Evolutionary conservation across 192 early-diverging fungal genomes (phyloP), one percentile per base, ranked within the genome.

Genomic region (Linnemannia schmuckeri): DNA sequence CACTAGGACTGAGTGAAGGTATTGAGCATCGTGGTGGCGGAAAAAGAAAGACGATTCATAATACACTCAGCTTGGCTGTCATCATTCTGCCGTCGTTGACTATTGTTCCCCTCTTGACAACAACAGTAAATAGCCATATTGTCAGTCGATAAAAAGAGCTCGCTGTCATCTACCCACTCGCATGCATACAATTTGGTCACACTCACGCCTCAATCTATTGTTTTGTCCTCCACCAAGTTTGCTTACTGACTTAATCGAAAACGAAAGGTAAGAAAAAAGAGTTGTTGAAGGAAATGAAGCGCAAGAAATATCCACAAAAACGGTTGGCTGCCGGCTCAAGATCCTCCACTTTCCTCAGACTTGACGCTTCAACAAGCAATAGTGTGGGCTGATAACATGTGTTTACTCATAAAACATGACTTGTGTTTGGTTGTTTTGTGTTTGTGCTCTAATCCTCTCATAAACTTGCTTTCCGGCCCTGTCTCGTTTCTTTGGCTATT

Each of bases 341-440:
- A 1, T 17, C 37, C 37, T 37, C 3, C 3, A 37, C 37, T 12
- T 70, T 22, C 35, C 35, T 41, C 69, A 35, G 42, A 38, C n/a
- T 49, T 24, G 63, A 46, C 2, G 15, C 44, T 46, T 46, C 44
- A 3, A 13, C 61, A 77, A 77, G 30, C 24, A 63, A 68, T 22
- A 77, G 41, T 61, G 40, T 77, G 61, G 55, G 40, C 15, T 66
- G 41, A 70, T 52, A 78, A 47, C 76, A 78, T 78, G 76, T 78
- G 76, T n/a, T 24, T 57, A 27, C 13, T 27, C 22, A 66, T 30
- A 33, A 66, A 33, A 30, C 61, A 66, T 66, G 61, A 66, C 61
- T 35, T 33, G 5, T 52, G 49, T 33, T 12, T 46, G 44, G 9
- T 15, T 13, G 44, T 46, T 66, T 33, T 66, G 61, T 66, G 30